Percentiles rank a stretch among this genome's conserved stretches.
Evolutionary conservation across 805 yeast species (phyloP).

Genomic region (Isabelozyma pseudorhagii): DNA sequence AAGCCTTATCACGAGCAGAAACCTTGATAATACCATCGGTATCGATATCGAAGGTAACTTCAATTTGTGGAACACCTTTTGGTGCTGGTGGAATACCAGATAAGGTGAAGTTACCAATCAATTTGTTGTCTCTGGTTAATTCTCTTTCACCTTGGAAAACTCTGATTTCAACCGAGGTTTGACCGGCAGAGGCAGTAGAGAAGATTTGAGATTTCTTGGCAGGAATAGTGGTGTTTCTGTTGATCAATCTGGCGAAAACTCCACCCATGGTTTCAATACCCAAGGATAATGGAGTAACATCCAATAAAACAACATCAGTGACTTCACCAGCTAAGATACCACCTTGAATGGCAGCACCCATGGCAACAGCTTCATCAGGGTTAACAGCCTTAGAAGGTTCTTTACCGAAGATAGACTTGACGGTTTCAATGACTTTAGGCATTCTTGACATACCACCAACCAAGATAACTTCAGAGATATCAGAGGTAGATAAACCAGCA

Average conservation of each 20-base stretch:
- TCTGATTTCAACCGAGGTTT: slow-evolving; percentile 94
- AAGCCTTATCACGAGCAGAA: slow-evolving; percentile 88
- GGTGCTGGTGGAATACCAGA: slow-evolving; percentile 95
- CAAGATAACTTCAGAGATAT: slow-evolving; percentile 74
- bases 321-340: slow-evolving; percentile 95
- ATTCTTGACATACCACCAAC: slow-evolving; percentile 93
- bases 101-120: slow-evolving; percentile 94
- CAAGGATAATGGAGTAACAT: slow-evolving; percentile 83
- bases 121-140: slow-evolving; percentile 95
- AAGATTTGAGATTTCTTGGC: slow-evolving; percentile 94
- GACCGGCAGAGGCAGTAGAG: slow-evolving; percentile 96
- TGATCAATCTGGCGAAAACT: slow-evolving; percentile 87
- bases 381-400: slow-evolving; percentile 89
- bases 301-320: slow-evolving; percentile 84
- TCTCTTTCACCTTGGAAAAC: slow-evolving; percentile 99
- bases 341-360: slow-evolving; percentile 98
- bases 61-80: slow-evolving; percentile 92
- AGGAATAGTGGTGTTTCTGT: slow-evolving; percentile 95
- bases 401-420: slow-evolving; percentile 71
- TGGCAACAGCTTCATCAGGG: slow-evolving; percentile 93
- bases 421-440: slow-evolving; percentile 83
- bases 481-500: slow-evolving; percentile 63
- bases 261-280: slow-evolving; percentile 99
- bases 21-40: slow-evolving; percentile 98
- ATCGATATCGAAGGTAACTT: slow-evolving; percentile 93